Evolutionary conservation across 192 early-diverging fungal genomes (phyloP).

Genomic region (Backusella mclennaniae): DNA sequence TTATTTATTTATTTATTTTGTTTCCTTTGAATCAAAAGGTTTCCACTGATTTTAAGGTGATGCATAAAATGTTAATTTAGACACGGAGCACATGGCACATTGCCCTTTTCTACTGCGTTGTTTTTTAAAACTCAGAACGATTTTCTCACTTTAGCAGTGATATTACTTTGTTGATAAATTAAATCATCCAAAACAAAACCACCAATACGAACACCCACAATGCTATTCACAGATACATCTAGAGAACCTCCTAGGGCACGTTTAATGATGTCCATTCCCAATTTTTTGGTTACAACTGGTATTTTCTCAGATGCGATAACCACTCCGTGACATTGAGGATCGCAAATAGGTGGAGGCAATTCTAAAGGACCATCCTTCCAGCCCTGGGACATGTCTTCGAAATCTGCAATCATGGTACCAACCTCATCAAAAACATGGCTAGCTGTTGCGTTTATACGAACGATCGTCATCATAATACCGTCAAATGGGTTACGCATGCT

Average conservation of each 20-base stretch:
- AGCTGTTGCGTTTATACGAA: conserved; percentile 29
- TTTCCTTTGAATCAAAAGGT: not conserved
- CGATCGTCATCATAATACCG: conserved; percentile 18
- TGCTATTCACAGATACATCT: conserved; percentile 44
- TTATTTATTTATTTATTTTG: not conserved
- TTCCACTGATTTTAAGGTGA: conserved; percentile 2
- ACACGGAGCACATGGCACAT: not conserved
- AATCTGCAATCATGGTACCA: conserved; percentile 29
- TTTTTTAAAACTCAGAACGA: conserved; percentile 29
- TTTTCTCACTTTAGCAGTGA: conserved; percentile 43
- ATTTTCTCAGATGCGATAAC: conserved; percentile 23
- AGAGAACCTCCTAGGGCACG: conserved; percentile 45
- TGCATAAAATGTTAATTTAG: conserved; percentile 6
- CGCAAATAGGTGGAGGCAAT: conserved; percentile 18
- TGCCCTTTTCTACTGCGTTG: not conserved
- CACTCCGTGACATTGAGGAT: not conserved
- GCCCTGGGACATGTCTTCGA: conserved; percentile 19
- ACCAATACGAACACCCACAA: conserved; percentile 40
- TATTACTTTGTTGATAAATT: conserved; percentile 40
- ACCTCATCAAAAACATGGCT: conserved; percentile 17
- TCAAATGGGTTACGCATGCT: conserved; percentile 33
- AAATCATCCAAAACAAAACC: conserved; percentile 37
- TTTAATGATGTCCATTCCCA: conserved; percentile 45
- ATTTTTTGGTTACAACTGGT: conserved; percentile 25
- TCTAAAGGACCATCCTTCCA: conserved; percentile 27